Percentiles rank a stretch among this genome's conserved stretches.
phyloP scores from a whole-genome alignment of 768 basidiomycete genomes.

The Mrakia gelida region DNA sequence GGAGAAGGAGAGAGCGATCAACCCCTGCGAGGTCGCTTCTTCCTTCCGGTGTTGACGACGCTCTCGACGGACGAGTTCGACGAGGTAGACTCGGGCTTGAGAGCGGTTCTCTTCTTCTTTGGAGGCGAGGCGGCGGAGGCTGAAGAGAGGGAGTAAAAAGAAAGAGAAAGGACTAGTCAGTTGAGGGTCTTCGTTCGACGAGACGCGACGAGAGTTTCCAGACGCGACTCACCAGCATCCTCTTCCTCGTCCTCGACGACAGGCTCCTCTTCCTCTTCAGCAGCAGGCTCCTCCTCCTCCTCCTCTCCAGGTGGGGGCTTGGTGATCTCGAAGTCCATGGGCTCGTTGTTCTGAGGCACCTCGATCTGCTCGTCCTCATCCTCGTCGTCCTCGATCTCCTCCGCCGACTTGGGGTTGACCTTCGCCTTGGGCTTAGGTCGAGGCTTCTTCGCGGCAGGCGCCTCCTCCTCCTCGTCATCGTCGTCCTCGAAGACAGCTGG shows the following conservation, averaged over 20 bases:
- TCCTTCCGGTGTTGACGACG: conserved; percentile 1
- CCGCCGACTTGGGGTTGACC: conserved; percentile 28
- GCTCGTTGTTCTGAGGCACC: background rate
- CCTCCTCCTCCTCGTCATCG: conserved; percentile 30
- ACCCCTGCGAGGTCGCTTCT: background rate
- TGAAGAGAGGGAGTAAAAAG: background rate
- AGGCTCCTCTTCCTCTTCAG: background rate
- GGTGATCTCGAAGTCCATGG: background rate
- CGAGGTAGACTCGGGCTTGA: background rate
- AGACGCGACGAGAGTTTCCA: background rate
- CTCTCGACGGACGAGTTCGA: background rate
- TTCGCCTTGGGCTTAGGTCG: conserved; percentile 36
- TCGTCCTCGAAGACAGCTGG: background rate
- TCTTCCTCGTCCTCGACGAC: background rate
- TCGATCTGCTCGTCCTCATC: conserved; percentile 4
- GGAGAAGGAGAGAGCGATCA: background rate
- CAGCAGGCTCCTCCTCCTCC: background rate
- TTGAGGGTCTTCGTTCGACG: background rate
- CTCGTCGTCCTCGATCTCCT: conserved; percentile 33
- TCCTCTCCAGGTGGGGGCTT: background rate
- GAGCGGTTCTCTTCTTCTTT: background rate
- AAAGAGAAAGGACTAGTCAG: background rate
- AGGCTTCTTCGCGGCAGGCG: conserved; percentile 36
- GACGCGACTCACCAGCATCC: background rate
- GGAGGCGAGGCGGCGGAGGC: background rate